Evolutionary conservation across 495 filamentous ascomycete genomes (phyloP).

Genomic region (Aspergillus funiculosus): DNA sequence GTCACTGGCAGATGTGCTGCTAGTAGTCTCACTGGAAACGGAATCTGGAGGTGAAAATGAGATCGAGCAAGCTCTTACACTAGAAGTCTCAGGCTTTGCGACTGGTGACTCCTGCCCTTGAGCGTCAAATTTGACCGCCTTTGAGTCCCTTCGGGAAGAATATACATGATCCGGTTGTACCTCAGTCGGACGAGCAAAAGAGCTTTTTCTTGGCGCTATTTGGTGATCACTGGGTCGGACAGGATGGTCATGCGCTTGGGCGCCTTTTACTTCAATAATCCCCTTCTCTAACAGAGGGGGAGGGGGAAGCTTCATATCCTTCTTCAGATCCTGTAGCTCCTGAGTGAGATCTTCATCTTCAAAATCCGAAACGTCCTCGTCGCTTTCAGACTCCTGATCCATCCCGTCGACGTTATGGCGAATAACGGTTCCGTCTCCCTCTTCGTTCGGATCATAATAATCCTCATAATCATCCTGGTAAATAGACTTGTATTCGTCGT

Average conservation of each 20-base stretch:
- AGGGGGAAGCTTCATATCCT: constrained; percentile 34
- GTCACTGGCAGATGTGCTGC: constrained; percentile 22
- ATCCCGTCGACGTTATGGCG: constrained; percentile 31
- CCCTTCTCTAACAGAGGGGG: constrained; percentile 17
- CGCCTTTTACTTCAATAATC: constrained; percentile 18
- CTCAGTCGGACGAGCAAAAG: constrained; percentile 3
- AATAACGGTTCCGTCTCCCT: constrained; percentile 40
- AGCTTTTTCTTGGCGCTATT: constrained; percentile 10
- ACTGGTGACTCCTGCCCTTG: constrained; percentile 13
- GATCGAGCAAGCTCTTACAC: constrained; percentile 10
- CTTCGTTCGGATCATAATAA: constrained; percentile 27
- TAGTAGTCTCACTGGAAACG: constrained; percentile 15
- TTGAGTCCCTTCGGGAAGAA: constrained; percentile 26
- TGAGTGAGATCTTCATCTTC: constrained; percentile 38
- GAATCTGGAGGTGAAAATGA: constrained; percentile 11
- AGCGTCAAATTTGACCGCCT: constrained; percentile 31
- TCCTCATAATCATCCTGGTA: constrained; percentile 22
- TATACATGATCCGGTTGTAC: constrained; percentile 7
- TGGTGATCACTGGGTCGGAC: constrained; percentile 8
- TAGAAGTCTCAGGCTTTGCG: not conserved
- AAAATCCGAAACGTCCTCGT: constrained; percentile 33
- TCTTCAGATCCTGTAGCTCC: constrained; percentile 41
- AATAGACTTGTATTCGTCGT: constrained; percentile 5
- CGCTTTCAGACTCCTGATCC: constrained; percentile 29
- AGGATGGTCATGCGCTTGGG: constrained; percentile 1